phyloP scores from a whole-genome alignment of 78 protist species.

The Dictyostelium citrinum region DNA sequence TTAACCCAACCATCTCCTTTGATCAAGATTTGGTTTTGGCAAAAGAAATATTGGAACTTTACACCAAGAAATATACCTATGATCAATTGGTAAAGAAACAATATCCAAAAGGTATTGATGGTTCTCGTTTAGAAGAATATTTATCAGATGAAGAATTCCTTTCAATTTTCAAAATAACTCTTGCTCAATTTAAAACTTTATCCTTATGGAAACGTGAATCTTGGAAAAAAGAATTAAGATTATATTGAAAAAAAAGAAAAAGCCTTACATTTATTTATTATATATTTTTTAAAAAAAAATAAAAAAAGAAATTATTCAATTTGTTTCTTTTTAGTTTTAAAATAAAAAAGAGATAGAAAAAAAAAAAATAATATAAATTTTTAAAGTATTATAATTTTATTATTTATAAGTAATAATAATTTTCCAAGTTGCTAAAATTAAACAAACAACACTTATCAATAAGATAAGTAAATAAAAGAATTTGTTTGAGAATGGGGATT shows the following conservation, averaged over 20 bases:
- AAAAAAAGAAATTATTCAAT: background rate
- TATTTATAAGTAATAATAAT: background rate
- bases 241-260: slow-evolving; percentile 12
- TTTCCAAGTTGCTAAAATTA: slow-evolving; percentile 14
- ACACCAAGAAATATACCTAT: slow-evolving; percentile 70
- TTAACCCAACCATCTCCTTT: background rate
- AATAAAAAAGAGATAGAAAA: too few species aligned
- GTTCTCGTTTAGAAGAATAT: slow-evolving; percentile 61
- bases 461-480: slow-evolving; percentile 26
- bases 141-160: slow-evolving; percentile 60
- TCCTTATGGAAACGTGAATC: slow-evolving; percentile 77
- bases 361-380: too few species aligned
- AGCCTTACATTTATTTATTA: background rate
- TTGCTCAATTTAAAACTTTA: slow-evolving; percentile 43
- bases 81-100: slow-evolving; percentile 69
- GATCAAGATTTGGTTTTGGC: slow-evolving; percentile 28
- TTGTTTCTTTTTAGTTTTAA: too few species aligned
- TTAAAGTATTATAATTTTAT: background rate
- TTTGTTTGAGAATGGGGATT: slow-evolving; percentile 22
- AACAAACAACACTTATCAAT: slow-evolving; percentile 17
- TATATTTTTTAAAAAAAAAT: background rate
- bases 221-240: slow-evolving; percentile 61
- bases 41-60: slow-evolving; percentile 39
- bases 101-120: slow-evolving; percentile 85
- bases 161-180: background rate